A percentile compares a stretch with the other conserved stretches of the same genome.
These are phyloP conservation scores for Termitomyces sp. DNA, from an alignment of 768 basidiomycete species.

Conservation along the genomic window DNA sequence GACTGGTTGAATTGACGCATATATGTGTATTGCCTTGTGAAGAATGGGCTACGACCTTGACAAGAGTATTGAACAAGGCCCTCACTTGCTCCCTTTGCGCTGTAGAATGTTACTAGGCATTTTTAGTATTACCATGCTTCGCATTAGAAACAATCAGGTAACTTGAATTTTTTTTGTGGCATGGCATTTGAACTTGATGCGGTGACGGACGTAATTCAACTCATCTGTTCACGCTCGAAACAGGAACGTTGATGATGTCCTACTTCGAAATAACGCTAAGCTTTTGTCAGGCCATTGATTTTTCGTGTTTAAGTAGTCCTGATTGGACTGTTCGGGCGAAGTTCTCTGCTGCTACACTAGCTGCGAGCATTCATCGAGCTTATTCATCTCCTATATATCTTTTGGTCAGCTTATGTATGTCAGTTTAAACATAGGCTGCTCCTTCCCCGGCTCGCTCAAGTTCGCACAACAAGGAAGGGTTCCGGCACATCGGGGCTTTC, in stretches of 20 bases:
- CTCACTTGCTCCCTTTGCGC: neutral
- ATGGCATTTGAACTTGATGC: neutral
- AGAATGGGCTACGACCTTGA: neutral
- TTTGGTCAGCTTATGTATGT: neutral
- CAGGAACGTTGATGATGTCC: neutral
- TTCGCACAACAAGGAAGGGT: conserved; percentile 63
- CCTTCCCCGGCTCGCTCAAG: conserved; percentile 23
- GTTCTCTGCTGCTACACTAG: neutral
- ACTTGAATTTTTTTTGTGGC: neutral
- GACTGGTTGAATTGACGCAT: neutral
- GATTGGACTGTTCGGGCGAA: too few relatives aligned
- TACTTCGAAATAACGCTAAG: neutral
- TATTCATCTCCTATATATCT: too few relatives aligned
- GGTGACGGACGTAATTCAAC: neutral
- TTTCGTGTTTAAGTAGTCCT: neutral
- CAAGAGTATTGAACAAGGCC: neutral
- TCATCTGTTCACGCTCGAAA: neutral
- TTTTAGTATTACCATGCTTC: neutral
- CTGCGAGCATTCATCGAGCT: neutral
- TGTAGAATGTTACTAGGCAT: neutral
- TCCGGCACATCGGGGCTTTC: conserved; percentile 69
- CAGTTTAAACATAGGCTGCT: neutral
- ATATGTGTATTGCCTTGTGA: neutral
- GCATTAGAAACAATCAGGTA: neutral
- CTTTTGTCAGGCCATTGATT: neutral